Evolutionary conservation across 2,329 filamentous ascomycete genomes (phyloP), one percentile per base, ranked within the genome.

Genomic region (Dactylonectria estremocensis): DNA sequence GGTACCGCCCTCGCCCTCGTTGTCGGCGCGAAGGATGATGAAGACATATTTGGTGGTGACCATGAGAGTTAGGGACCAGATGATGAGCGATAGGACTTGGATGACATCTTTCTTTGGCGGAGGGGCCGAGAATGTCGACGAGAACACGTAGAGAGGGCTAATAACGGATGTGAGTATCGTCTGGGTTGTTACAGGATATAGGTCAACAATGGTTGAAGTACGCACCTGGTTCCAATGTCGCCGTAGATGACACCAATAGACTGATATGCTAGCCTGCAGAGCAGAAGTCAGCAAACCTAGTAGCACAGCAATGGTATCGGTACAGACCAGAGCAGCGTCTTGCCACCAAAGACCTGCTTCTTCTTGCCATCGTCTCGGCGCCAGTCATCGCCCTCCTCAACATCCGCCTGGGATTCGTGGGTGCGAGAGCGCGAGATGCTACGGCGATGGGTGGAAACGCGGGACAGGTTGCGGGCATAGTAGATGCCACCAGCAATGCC

Each of bases 1-100:
- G 0, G 90, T 92, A 28, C 90, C 90, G 22, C 90, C 90, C 73
- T 92, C 89, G 46, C 90, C 90, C 75, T 92, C 89, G 67, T 92
- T 89, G 77, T 92, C 90, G 50, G 90, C 90, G 40, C 80, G 81
- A 3, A 93, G 79, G 46, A 93, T 86, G 75, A 92, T 87, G 67
- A 91, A 81, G 37, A 89, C 82, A 74, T 92, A 92, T 80, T 93
- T 93, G 62, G 91, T 71, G 0, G 89, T 91, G 28, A 92, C 90
- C 81, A 92, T 91, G 65, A 92, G 80, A 18, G 88, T 90, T 31
- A 92, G 78, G 0, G 89, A 87, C 90, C 90, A 92, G 48, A 92
- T 86, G 66, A 93, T 87, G 43, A 92, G 84, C 2, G 90, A 92
- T 1, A 92, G 81, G 0, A 87, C 89, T 48, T 90, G 88, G 48